These are phyloP conservation scores for Heliamphora ciliata DNA, from an alignment of 179 eudicot genomes.

Conservation along the genomic window DNA sequence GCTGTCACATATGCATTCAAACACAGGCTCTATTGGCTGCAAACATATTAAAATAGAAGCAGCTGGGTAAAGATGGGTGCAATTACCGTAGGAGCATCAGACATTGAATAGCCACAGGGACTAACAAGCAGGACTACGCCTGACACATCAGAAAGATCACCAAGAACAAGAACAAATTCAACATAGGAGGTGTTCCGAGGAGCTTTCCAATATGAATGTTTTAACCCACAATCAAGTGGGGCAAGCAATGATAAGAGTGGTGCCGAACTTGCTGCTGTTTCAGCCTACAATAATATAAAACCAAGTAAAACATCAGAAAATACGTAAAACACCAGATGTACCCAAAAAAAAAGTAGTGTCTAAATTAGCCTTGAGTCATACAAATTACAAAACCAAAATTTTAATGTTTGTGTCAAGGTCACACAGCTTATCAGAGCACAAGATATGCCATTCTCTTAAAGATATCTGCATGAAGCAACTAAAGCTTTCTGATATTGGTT, in stretches of 20 bases:
- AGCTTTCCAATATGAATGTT: slow-evolving; percentile 79
- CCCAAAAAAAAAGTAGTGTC: neutral
- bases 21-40: neutral
- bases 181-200: slow-evolving; percentile 56
- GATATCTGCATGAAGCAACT: neutral
- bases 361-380: neutral
- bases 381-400: neutral
- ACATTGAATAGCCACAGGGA: slow-evolving; percentile 82
- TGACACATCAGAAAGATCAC: slow-evolving; percentile 71
- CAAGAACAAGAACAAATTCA: slow-evolving; percentile 72
- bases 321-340: slow-evolving; percentile 9
- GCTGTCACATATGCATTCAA: neutral
- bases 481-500: too few species aligned
- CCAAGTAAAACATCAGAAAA: slow-evolving; percentile 14
- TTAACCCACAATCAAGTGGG: slow-evolving; percentile 66
- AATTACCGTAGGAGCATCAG: slow-evolving; percentile 88
- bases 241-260: slow-evolving; percentile 74
- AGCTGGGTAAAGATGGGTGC: slow-evolving; percentile 5
- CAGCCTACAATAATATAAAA: slow-evolving; percentile 45
- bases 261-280: slow-evolving; percentile 79
- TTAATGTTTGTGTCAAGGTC: slow-evolving; percentile 1
- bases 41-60: neutral
- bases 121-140: slow-evolving; percentile 72
- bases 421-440: neutral
- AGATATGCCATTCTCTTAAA: neutral